A percentile compares a stretch with the other conserved stretches of the same genome.
phyloP scores from a whole-genome alignment of 495 filamentous ascomycete species.

The Hypoxylon perforatum region DNA sequence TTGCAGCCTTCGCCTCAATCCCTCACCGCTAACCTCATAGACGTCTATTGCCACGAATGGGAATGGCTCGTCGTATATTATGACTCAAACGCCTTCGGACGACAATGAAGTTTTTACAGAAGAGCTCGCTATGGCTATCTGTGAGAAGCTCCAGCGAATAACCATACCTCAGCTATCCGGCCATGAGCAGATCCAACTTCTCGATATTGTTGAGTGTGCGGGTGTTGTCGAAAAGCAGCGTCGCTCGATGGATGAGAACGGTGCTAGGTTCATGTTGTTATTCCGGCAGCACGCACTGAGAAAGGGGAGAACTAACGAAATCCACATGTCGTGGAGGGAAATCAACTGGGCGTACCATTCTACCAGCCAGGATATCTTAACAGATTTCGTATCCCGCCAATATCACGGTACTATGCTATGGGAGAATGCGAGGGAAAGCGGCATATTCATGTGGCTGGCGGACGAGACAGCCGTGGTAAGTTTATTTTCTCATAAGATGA shows the following conservation, averaged over 20 bases:
- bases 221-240: conserved; percentile 89
- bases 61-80: conserved; percentile 33
- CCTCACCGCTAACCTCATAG: conserved; percentile 31
- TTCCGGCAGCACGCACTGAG: conserved; percentile 86
- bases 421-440: conserved; percentile 85
- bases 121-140: conserved; percentile 74
- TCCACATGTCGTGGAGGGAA: conserved; percentile 87
- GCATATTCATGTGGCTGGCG: conserved; percentile 94
- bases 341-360: conserved; percentile 96
- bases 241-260: conserved; percentile 92
- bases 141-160: conserved; percentile 78
- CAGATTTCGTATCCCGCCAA: conserved; percentile 86
- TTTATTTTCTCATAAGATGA: neutral
- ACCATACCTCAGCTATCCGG: conserved; percentile 85
- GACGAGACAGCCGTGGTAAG: conserved; percentile 81
- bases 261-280: conserved; percentile 88
- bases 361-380: conserved; percentile 88
- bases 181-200: conserved; percentile 88
- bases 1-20: neutral
- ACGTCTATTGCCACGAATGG: conserved; percentile 33
- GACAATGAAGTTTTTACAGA: conserved; percentile 75
- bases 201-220: conserved; percentile 88
- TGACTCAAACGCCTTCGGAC: conserved; percentile 57
- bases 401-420: conserved; percentile 82
- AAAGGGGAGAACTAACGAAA: conserved; percentile 70